Percentiles rank a stretch among this genome's conserved stretches.
phyloP scores from a whole-genome alignment of 2,329 filamentous ascomycete species.

The Alternaria gansuensis region DNA sequence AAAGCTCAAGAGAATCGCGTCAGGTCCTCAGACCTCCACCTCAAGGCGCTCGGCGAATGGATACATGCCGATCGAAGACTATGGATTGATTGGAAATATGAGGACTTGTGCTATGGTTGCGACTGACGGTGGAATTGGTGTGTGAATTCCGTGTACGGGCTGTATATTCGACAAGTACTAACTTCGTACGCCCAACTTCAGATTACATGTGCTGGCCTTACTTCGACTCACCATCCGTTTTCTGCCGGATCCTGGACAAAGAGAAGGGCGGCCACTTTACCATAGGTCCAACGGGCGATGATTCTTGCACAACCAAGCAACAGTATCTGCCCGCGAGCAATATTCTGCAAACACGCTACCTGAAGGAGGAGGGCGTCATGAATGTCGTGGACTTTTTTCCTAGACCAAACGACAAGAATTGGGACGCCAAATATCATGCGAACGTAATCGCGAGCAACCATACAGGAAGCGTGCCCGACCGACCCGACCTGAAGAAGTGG shows the following conservation, averaged over 20 bases:
- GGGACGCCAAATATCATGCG: slow-evolving; percentile 55
- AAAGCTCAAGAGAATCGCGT: slow-evolving; percentile 20
- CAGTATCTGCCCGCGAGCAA: slow-evolving; percentile 79
- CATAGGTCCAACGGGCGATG: slow-evolving; percentile 61
- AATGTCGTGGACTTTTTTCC: slow-evolving; percentile 81
- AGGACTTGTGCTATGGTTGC: slow-evolving; percentile 65
- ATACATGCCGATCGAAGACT: slow-evolving; percentile 65
- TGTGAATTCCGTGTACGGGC: neutral
- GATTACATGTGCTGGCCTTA: slow-evolving; percentile 63
- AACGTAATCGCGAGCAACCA: slow-evolving; percentile 37
- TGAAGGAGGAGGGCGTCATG: slow-evolving; percentile 77
- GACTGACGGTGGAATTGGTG: slow-evolving; percentile 61
- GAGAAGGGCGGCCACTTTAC: slow-evolving; percentile 77
- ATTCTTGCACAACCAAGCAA: slow-evolving; percentile 74
- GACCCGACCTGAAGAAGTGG: slow-evolving; percentile 69
- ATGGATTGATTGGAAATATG: slow-evolving; percentile 84
- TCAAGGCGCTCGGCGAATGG: slow-evolving; percentile 38
- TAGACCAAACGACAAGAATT: slow-evolving; percentile 66
- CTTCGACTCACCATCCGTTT: slow-evolving; percentile 79
- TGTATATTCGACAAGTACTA: slow-evolving; percentile 75
- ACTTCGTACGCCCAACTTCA: neutral
- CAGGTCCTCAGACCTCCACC: slow-evolving; percentile 21
- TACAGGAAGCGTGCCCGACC: slow-evolving; percentile 39
- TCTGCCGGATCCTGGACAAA: slow-evolving; percentile 77
- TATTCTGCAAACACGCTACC: slow-evolving; percentile 79